These are phyloP conservation scores for Borealophlyctis nickersoniae DNA, from an alignment of 192 early-diverging fungal genomes.

Conservation along the genomic window DNA sequence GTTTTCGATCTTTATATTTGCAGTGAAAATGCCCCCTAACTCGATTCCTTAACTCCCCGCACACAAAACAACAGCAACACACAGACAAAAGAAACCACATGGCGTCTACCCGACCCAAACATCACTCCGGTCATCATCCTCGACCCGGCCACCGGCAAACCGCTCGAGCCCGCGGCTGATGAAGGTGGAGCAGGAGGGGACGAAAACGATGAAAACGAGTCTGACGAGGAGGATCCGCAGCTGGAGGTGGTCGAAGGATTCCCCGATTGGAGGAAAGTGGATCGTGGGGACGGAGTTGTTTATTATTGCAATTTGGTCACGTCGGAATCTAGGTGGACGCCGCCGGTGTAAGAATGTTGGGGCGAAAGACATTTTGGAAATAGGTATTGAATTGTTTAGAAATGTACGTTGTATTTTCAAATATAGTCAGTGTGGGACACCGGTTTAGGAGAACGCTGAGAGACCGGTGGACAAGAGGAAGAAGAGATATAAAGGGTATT, in stretches of 20 bases:
- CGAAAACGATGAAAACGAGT: conserved; percentile 15
- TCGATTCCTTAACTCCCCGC: background rate
- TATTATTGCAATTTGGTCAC: conserved; percentile 47
- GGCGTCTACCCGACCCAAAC: conserved; percentile 44
- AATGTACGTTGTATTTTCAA: too few species aligned
- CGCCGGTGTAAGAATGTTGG: too few species aligned
- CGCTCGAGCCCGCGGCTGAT: conserved; percentile 1
- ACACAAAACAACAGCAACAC: conserved; percentile 23
- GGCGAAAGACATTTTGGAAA: too few species aligned
- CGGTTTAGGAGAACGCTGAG: too few species aligned
- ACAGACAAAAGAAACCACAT: conserved; percentile 40
- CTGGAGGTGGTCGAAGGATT: conserved; percentile 35
- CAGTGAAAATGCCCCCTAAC: background rate
- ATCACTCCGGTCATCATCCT: conserved; percentile 29
- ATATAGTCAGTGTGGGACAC: too few species aligned
- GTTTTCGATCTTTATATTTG: conserved; percentile 10
- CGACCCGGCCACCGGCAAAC: conserved; percentile 30
- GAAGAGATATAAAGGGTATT: too few species aligned
- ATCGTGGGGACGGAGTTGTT: conserved; percentile 26
- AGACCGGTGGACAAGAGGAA: too few species aligned
- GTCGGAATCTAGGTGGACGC: conserved; percentile 39
- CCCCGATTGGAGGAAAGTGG: conserved; percentile 48
- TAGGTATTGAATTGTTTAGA: too few species aligned
- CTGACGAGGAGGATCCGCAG: conserved; percentile 4
- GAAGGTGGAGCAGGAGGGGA: background rate